phyloP scores from a whole-genome alignment of 1,139 yeast species.

The Hyphopichia pseudoburtonii region DNA sequence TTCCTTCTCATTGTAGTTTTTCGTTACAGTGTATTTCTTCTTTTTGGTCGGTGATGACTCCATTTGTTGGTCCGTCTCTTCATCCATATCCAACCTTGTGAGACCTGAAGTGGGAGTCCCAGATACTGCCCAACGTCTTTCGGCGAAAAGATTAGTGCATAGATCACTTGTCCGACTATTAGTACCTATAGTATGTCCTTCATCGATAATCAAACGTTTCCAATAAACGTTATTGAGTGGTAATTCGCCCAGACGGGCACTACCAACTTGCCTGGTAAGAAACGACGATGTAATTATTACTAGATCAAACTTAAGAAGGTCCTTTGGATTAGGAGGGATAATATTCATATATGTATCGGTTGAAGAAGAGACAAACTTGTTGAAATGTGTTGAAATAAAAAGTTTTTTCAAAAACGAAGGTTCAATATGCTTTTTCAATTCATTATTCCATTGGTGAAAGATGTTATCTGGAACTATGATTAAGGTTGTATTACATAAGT shows the following conservation, averaged over 20 bases:
- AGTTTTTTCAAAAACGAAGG: conserved; percentile 33
- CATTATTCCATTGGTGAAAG: conserved; percentile 64
- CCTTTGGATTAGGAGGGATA: conserved; percentile 28
- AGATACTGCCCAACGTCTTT: conserved; percentile 70
- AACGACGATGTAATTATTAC: conserved; percentile 51
- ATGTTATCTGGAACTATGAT: conserved; percentile 67
- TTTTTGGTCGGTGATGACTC: conserved; percentile 20
- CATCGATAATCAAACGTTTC: conserved; percentile 73
- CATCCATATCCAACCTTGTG: conserved; percentile 58
- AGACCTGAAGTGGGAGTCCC: conserved; percentile 77
- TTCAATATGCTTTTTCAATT: conserved; percentile 54
- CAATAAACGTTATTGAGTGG: conserved; percentile 50
- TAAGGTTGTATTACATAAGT: conserved; percentile 54
- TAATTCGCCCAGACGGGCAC: conserved; percentile 21
- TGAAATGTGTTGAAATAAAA: conserved; percentile 35
- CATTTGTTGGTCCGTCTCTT: conserved; percentile 29
- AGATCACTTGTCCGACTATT: conserved; percentile 50
- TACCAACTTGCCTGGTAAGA: conserved; percentile 39
- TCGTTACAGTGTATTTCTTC: conserved; percentile 40
- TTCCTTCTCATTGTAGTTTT: conserved; percentile 37
- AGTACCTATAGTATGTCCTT: conserved; percentile 65
- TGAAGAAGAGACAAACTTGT: conserved; percentile 17
- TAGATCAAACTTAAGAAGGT: conserved; percentile 47
- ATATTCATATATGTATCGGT: conserved; percentile 9
- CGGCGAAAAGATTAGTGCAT: conserved; percentile 51